Evolutionary conservation across 257 asterid genomes (phyloP).

Genomic region (Nicotiana undulata): DNA sequence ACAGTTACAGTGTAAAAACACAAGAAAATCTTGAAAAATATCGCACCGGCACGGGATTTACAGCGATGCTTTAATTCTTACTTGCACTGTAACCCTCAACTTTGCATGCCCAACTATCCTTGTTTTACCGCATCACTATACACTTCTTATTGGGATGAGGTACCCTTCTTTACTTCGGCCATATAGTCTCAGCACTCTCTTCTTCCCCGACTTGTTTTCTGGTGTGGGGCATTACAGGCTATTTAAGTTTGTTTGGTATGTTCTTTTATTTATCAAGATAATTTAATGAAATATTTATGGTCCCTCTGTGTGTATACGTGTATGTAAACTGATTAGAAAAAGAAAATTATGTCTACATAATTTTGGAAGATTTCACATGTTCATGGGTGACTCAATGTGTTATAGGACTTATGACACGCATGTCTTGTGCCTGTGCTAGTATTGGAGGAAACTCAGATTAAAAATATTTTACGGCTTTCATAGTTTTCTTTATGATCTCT

Average conservation of each 20-base stretch:
- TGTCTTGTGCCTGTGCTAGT: neutral
- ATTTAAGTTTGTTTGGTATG: neutral
- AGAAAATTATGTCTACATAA: neutral
- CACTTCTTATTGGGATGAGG: neutral
- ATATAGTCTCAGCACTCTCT: neutral
- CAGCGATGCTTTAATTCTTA: neutral
- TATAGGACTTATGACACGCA: constrained; percentile 1
- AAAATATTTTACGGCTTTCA: neutral
- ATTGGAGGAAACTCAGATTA: neutral
- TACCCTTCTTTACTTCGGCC: neutral
- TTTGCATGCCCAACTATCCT: neutral
- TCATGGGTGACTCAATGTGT: neutral
- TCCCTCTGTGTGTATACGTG: neutral
- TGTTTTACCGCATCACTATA: neutral
- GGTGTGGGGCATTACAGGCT: neutral
- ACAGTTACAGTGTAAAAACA: neutral
- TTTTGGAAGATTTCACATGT: neutral
- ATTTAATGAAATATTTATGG: neutral
- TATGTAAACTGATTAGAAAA: neutral
- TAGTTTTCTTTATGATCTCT: neutral
- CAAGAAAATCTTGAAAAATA: neutral
- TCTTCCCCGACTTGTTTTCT: neutral
- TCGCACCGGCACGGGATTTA: neutral
- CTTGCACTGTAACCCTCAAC: neutral
- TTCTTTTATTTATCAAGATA: neutral